phyloP scores from a whole-genome alignment of 1,139 yeast genomes.

The Wickerhamomyces sp. region DNA sequence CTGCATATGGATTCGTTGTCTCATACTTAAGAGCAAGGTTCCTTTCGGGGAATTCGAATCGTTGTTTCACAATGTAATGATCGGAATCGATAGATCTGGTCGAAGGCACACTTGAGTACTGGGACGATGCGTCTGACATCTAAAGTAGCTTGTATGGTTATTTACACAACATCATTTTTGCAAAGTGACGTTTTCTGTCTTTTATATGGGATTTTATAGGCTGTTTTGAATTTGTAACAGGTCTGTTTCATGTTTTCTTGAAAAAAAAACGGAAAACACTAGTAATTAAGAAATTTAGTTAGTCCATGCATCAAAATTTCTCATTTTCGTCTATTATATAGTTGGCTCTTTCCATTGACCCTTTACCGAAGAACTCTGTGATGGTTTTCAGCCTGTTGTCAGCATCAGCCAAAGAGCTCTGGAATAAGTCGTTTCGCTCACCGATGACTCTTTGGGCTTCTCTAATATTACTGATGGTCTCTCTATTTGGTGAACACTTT shows the following conservation, averaged over 20 bases:
- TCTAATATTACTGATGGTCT: conserved; percentile 56
- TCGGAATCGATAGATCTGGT: conserved; percentile 1
- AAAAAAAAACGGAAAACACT: neutral
- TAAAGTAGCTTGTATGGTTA: too few species aligned
- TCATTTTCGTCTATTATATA: conserved; percentile 9
- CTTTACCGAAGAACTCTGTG: conserved; percentile 81
- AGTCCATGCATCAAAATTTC: neutral
- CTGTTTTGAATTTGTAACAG: conserved; percentile 1
- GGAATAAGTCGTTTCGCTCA: conserved; percentile 60
- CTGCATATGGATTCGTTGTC: conserved; percentile 26
- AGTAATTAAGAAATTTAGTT: conserved; percentile 18
- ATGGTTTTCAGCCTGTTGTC: conserved; percentile 63
- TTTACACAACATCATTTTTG: too few species aligned
- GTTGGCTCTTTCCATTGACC: conserved; percentile 58
- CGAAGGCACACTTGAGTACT: conserved; percentile 10
- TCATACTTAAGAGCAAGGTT: conserved; percentile 17
- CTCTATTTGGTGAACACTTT: conserved; percentile 62
- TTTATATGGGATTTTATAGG: neutral
- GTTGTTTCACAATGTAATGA: neutral
- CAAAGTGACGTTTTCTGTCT: neutral
- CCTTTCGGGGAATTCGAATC: conserved; percentile 1
- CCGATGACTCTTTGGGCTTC: conserved; percentile 58
- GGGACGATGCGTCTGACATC: conserved; percentile 2
- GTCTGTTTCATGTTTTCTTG: conserved; percentile 20
- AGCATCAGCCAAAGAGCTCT: conserved; percentile 51